These are phyloP conservation scores for Fusarium sp. DNA, from an alignment of 2,329 filamentous ascomycete genomes.

Conservation along the genomic window DNA sequence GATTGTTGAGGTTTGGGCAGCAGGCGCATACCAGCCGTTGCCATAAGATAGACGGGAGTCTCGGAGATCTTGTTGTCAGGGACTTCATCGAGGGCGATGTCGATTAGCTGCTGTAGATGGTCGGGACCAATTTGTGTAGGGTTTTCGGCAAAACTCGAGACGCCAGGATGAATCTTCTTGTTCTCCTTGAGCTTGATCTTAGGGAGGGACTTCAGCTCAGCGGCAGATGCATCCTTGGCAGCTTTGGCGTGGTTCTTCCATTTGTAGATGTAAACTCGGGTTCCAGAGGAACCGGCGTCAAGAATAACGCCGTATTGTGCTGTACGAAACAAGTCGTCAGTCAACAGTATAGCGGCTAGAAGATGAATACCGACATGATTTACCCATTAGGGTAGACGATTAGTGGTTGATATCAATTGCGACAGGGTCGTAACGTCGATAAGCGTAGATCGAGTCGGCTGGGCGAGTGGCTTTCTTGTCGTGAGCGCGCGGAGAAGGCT, in stretches of 20 bases:
- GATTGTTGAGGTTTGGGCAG: slow-evolving; percentile 81
- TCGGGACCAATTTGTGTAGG: slow-evolving; percentile 84
- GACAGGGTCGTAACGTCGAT: slow-evolving; percentile 4
- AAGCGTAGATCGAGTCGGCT: slow-evolving; percentile 2
- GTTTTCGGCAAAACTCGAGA: slow-evolving; percentile 89
- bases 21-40: slow-evolving; percentile 94
- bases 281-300: slow-evolving; percentile 97
- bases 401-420: slow-evolving; percentile 5
- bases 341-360: slow-evolving; percentile 15
- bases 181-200: slow-evolving; percentile 87
- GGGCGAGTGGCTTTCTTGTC: slow-evolving; percentile 5
- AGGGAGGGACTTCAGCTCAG: slow-evolving; percentile 76
- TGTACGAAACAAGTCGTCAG: slow-evolving; percentile 50
- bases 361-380: slow-evolving; percentile 53
- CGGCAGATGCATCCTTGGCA: slow-evolving; percentile 62
- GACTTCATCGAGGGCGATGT: slow-evolving; percentile 85
- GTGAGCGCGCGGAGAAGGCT: neutral
- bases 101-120: slow-evolving; percentile 83
- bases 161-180: slow-evolving; percentile 93
- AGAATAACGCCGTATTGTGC: slow-evolving; percentile 92
- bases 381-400: slow-evolving; percentile 52
- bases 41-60: slow-evolving; percentile 95
- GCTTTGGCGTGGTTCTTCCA: slow-evolving; percentile 86
- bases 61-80: slow-evolving; percentile 82
- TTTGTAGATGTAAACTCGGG: slow-evolving; percentile 92